These are phyloP conservation scores for Knufia fluminis DNA, from an alignment of 2,329 filamentous ascomycete species.

Conservation along the genomic window DNA sequence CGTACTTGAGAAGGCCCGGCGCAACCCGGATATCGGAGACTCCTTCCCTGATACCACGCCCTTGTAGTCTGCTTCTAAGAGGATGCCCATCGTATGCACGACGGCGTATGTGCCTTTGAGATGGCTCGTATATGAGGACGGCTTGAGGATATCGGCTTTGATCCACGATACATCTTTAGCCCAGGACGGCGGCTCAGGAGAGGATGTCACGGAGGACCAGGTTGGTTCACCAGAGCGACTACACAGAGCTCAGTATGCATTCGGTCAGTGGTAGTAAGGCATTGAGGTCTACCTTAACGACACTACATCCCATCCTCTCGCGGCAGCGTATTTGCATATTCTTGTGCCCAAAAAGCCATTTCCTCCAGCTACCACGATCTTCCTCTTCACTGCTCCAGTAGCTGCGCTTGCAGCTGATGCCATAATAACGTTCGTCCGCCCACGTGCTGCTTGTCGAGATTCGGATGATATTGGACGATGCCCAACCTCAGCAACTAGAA, in stretches of 20 bases:
- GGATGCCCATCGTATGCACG: conserved; percentile 90
- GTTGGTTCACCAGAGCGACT: conserved; percentile 84
- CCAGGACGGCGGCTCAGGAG: conserved; percentile 64
- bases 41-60: conserved; percentile 75
- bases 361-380: conserved; percentile 82
- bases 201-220: conserved; percentile 73
- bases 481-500: no score
- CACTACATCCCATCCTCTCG: conserved; percentile 81
- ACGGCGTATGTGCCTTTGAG: conserved; percentile 73
- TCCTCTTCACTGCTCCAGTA: conserved; percentile 53
- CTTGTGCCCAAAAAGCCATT: conserved; percentile 78
- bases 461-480: no score
- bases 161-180: conserved; percentile 76
- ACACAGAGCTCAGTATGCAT: conserved; percentile 12
- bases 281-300: conserved; percentile 64
- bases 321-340: conserved; percentile 83
- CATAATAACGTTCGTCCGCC: not conserved
- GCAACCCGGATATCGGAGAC: conserved; percentile 67
- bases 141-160: conserved; percentile 76
- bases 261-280: not conserved
- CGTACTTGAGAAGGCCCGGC: conserved; percentile 63
- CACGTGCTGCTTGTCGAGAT: no score
- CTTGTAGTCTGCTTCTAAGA: conserved; percentile 97
- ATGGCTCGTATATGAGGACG: conserved; percentile 66
- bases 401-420: conserved; percentile 4